Percentiles rank a stretch among this genome's conserved stretches.
phyloP scores from a whole-genome alignment of 495 filamentous ascomycete genomes.

The Lichenothelia convexa region DNA sequence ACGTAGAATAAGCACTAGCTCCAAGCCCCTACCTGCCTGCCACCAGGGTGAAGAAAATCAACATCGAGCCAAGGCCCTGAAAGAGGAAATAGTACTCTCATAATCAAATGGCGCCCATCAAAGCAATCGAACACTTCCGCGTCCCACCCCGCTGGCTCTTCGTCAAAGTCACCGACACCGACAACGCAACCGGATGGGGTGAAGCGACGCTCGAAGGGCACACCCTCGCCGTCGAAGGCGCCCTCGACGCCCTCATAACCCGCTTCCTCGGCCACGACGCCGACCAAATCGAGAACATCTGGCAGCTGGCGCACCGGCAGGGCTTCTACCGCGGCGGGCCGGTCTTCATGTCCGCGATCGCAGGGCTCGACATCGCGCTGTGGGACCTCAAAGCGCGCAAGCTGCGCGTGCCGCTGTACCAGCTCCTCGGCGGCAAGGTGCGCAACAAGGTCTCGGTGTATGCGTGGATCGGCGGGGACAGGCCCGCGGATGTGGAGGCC shows the following conservation, averaged over 20 bases:
- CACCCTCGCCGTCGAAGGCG: conserved; percentile 56
- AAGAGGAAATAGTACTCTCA: too few species aligned
- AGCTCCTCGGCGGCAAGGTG: conserved; percentile 60
- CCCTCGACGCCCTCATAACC: conserved; percentile 45
- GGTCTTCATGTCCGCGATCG: conserved; percentile 64
- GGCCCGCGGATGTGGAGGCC: conserved; percentile 48
- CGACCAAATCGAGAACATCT: conserved; percentile 67
- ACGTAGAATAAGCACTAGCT: too few species aligned
- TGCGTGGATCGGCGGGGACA: conserved; percentile 73
- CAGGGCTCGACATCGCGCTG: conserved; percentile 66
- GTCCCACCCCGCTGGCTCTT: conserved; percentile 42
- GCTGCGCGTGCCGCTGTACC: conserved; percentile 52
- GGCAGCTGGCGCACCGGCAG: conserved; percentile 52
- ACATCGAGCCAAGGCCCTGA: too few species aligned
- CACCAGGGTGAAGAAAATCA: too few species aligned
- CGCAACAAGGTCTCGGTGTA: conserved; percentile 59
- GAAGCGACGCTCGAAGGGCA: conserved; percentile 64
- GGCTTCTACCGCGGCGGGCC: conserved; percentile 71
- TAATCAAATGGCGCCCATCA: conserved; percentile 9
- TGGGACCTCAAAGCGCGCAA: conserved; percentile 55
- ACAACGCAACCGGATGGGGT: conserved; percentile 53
- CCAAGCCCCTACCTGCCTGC: too few species aligned
- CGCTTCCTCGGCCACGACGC: conserved; percentile 52
- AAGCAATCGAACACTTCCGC: conserved; percentile 9
- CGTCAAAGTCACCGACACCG: conserved; percentile 53